phyloP scores from a whole-genome alignment of 2,329 filamentous ascomycete species.

The Meredithiella fracta region DNA sequence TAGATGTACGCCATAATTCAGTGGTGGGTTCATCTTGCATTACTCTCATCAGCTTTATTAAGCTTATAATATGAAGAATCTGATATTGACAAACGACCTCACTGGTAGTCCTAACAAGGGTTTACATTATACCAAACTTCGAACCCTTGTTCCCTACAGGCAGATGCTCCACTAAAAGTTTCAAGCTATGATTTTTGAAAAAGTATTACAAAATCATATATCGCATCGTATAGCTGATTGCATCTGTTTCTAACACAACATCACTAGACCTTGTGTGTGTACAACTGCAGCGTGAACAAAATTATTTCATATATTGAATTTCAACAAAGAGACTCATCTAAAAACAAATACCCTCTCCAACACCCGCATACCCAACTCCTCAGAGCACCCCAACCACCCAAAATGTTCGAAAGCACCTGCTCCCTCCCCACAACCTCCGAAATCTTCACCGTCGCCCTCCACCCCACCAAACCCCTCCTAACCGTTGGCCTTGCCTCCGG shows the following conservation, averaged over 20 bases:
- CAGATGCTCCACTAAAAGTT: conserved; percentile 11
- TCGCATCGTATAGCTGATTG: neutral
- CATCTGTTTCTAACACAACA: neutral
- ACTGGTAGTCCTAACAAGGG: too few species aligned
- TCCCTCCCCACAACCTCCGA: conserved; percentile 73
- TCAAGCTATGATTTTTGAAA: neutral
- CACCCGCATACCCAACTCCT: neutral
- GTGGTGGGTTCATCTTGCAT: too few species aligned
- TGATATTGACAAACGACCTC: too few species aligned
- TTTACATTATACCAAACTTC: neutral
- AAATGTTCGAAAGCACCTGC: conserved; percentile 85
- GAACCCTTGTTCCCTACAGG: neutral
- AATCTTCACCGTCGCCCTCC: conserved; percentile 74
- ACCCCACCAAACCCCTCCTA: conserved; percentile 69
- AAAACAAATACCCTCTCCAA: neutral
- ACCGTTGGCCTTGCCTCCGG: conserved; percentile 73
- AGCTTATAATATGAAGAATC: too few species aligned
- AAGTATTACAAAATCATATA: neutral
- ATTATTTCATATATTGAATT: too few species aligned
- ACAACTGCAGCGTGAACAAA: too few species aligned
- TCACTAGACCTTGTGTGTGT: too few species aligned
- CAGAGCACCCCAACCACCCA: neutral
- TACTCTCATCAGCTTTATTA: too few species aligned
- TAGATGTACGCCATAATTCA: too few species aligned
- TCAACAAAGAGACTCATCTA: too few species aligned